Conservation (phyloP, 1,284 basidiomycete genomes). For the Leccinum angustisporum region DNA sequence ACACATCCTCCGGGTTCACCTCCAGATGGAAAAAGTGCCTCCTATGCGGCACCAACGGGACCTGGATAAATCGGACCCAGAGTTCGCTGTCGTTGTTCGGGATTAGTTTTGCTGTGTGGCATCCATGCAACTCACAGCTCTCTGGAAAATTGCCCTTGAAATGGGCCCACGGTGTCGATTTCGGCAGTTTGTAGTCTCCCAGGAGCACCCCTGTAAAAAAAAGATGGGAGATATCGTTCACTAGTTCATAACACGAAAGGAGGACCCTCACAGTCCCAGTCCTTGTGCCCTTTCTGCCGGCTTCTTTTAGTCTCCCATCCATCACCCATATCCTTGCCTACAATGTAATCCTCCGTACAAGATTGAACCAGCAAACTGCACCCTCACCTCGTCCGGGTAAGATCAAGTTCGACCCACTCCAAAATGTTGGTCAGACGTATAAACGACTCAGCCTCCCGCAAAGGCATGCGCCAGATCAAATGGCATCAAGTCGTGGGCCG, state of each 20-base stretch:
- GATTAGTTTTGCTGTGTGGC: constrained; percentile 38
- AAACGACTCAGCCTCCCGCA: constrained; percentile 82
- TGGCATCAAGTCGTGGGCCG: constrained; percentile 44
- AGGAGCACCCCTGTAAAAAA: constrained; percentile 53
- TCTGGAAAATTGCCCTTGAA: constrained; percentile 98
- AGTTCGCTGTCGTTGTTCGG: constrained; percentile 41
- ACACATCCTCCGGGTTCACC: constrained; percentile 55
- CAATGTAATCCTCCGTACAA: not conserved
- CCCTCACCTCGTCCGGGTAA: constrained; percentile 78
- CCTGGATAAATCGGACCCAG: constrained; percentile 78
- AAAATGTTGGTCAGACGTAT: constrained; percentile 90
- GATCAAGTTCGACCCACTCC: constrained; percentile 91
- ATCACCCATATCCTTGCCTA: constrained; percentile 89
- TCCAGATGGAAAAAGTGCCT: constrained; percentile 88
- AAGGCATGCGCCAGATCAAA: constrained; percentile 92
- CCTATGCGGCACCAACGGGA: constrained; percentile 85
- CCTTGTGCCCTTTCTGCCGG: constrained; percentile 75
- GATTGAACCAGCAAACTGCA: not conserved
- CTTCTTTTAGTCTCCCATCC: constrained; percentile 98
- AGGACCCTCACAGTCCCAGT: constrained; percentile 81
- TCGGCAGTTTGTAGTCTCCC: constrained; percentile 79
- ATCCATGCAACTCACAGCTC: constrained; percentile 80
- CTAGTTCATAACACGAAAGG: constrained; percentile 3
- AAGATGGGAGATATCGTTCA: constrained; percentile 3
- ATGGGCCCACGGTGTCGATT: constrained; percentile 92